Conservation (phyloP, 345 rosid species). For the Sonneratia caseolaris region DNA sequence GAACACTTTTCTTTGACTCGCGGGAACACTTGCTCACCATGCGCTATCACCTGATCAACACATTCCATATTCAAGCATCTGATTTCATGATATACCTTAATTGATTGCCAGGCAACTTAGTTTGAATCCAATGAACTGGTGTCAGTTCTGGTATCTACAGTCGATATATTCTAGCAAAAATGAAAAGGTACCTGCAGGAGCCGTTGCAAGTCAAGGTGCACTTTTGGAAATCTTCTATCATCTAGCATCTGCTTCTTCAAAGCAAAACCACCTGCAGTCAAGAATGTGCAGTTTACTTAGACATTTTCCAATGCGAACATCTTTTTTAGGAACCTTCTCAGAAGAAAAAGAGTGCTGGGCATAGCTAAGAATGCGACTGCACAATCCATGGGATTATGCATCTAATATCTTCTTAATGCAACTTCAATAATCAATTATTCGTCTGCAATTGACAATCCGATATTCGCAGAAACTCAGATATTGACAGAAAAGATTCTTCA, state of each 20-base stretch:
- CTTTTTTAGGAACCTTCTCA: neutral
- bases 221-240: conserved; percentile 83
- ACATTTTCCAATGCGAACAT: neutral
- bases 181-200: conserved; percentile 61
- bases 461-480: no score
- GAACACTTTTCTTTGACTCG: conserved; percentile 82
- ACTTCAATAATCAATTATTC: no score
- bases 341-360: neutral
- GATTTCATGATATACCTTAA: neutral
- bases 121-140: neutral
- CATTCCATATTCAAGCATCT: conserved; percentile 1
- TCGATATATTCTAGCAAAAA: neutral
- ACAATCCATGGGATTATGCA: no score
- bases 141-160: neutral
- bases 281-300: neutral
- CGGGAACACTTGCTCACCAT: conserved; percentile 94
- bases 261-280: conserved; percentile 61
- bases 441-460: no score
- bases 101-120: neutral
- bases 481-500: no score
- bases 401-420: no score
- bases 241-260: conserved; percentile 89
- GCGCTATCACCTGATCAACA: conserved; percentile 63
- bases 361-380: no score
- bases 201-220: conserved; percentile 90